Evolutionary conservation across 225 moss, liverwort and hornwort genomes (phyloP).

Genomic region (Lunularia cruciata): DNA sequence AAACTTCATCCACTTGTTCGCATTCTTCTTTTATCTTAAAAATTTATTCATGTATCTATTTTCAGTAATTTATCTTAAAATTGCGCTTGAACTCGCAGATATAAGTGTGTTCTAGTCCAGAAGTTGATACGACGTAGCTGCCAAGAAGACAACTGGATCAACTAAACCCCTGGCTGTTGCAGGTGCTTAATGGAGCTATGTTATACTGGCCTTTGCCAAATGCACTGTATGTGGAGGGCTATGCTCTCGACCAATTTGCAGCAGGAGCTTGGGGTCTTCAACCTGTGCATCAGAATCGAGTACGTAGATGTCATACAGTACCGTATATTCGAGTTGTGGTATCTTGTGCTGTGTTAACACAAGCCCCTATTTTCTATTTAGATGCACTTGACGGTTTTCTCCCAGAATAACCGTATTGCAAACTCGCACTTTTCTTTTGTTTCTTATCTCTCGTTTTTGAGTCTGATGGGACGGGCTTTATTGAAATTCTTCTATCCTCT

Average conservation of each 20-base stretch:
- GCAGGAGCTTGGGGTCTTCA: conserved; percentile 86
- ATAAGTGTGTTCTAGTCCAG: not conserved
- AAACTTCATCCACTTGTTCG: not conserved
- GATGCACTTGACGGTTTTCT: not conserved
- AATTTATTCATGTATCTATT: no score
- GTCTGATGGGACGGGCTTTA: no score
- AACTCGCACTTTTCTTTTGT: no score
- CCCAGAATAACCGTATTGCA: no score
- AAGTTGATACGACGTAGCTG: no score
- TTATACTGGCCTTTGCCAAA: conserved; percentile 86
- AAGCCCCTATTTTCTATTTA: no score
- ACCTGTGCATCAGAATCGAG: conserved; percentile 93
- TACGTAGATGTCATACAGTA: conserved; percentile 34
- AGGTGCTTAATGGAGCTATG: conserved; percentile 97
- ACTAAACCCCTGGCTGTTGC: not conserved
- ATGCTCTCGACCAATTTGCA: conserved; percentile 91
- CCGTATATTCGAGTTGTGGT: no score
- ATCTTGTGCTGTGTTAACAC: no score
- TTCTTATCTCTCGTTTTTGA: no score
- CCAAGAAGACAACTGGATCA: not conserved
- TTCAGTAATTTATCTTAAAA: no score
- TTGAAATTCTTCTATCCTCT: no score
- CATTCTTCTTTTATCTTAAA: not conserved
- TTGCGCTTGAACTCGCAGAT: not conserved
- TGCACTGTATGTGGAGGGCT: conserved; percentile 86